Evolutionary conservation across 148 eudicot species (phyloP), one percentile per base, ranked within the genome.

Genomic region (Fagopyrum homotropicum): DNA sequence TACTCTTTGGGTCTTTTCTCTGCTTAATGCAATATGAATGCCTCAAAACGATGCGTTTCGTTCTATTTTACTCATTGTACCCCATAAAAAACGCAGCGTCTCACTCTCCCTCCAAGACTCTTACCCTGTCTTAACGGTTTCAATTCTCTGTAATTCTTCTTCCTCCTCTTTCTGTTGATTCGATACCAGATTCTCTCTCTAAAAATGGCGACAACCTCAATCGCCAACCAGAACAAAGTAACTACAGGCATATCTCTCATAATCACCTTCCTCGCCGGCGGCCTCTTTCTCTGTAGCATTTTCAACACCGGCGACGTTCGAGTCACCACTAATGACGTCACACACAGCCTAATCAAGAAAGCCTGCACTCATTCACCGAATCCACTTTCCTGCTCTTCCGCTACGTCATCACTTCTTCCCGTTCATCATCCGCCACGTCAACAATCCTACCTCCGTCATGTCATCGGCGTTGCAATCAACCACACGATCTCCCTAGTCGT

Each of bases 381-480:
- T 79, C 87, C 89, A 9, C 75, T 84, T 48, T 77, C 84, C 66
- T 89, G 90, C 75, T 60, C 76, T 59, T 61, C 68, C 68, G 16
- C 68, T 40, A 83, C 72, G 82, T 83, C 61, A 79, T 78, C 50
- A 12, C 46, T 57, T 47, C 69, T 64, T 51, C 40, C n/a, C 45
- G 75, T 1, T 11, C 73, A 29, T 22, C 83, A 74, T 68, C 73
- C 45, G 75, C 73, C 40, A 26, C 52, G 40, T 35, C 40, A 35
- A 0, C 40, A 35, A 45, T 55, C 82, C 14, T 74, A 74, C n/a
- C 77, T 79, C 40, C 78, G n/a, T 26, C 76, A 79, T 26, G 56
- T 88, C 72, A 81, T 90, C n/a, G 77, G 77, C 45, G 40, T 80
- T 16, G 76, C 86, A 5, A 82, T 90, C n/a, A 82, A 85, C 66